phyloP scores from a whole-genome alignment of 1,284 basidiomycete species.

The Abortiporus biennis region DNA sequence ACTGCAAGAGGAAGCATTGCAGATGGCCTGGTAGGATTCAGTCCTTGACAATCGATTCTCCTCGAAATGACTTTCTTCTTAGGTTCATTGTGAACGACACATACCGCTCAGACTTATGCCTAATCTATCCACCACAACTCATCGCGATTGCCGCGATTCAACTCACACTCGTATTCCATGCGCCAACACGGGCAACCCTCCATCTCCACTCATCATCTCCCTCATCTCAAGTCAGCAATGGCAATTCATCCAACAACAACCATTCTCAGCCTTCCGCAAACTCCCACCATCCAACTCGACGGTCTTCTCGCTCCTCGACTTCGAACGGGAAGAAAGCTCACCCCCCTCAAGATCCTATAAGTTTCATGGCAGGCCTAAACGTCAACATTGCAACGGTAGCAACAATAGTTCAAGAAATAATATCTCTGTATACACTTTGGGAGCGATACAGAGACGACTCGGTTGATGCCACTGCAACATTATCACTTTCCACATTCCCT shows the following conservation, averaged over 20 bases:
- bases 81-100: slow-evolving; percentile 98
- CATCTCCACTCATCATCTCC: slow-evolving; percentile 17
- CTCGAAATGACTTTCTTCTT: neutral
- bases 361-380: slow-evolving; percentile 83
- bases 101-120: slow-evolving; percentile 85
- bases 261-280: slow-evolving; percentile 11
- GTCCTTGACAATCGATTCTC: neutral
- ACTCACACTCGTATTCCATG: slow-evolving; percentile 71
- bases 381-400: slow-evolving; percentile 79
- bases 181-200: slow-evolving; percentile 41
- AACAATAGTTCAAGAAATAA: slow-evolving; percentile 88
- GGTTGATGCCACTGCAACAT: slow-evolving; percentile 17
- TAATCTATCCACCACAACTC: slow-evolving; percentile 91
- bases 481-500: slow-evolving; percentile 14
- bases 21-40: slow-evolving; percentile 63
- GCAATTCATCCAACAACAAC: slow-evolving; percentile 15
- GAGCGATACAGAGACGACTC: slow-evolving; percentile 68
- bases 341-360: slow-evolving; percentile 57
- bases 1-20: slow-evolving; percentile 60
- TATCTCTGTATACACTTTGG: slow-evolving; percentile 86
- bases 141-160: slow-evolving; percentile 91
- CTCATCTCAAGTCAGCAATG: neutral
- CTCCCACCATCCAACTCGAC: slow-evolving; percentile 33
- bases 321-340: slow-evolving; percentile 28
- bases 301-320: slow-evolving; percentile 44